These are phyloP conservation scores for Protomyces inundatus DNA, from an alignment of 1,139 yeast genomes.

Conservation along the genomic window DNA sequence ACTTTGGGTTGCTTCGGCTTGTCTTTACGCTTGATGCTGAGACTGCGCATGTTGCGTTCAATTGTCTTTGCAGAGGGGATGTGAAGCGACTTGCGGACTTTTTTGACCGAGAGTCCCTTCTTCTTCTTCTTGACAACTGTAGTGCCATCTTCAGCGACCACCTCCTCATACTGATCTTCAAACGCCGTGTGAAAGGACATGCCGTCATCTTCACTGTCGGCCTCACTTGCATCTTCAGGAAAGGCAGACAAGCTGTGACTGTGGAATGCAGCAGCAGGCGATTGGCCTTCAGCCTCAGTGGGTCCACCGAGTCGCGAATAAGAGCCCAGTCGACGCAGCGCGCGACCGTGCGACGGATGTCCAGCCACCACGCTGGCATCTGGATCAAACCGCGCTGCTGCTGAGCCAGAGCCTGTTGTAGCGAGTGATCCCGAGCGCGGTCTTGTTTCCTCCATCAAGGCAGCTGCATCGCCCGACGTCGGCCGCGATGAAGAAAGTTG, in stretches of 20 bases:
- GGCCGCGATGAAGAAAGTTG: neutral
- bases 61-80: constrained; percentile 23
- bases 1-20: neutral
- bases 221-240: constrained; percentile 7
- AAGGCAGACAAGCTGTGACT: neutral
- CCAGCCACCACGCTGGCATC: neutral
- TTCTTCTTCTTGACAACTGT: constrained; percentile 20
- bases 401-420: neutral
- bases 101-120: constrained; percentile 15
- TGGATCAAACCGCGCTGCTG: neutral
- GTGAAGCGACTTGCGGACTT: constrained; percentile 17
- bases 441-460: neutral
- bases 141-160: constrained; percentile 13
- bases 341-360: neutral
- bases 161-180: constrained; percentile 18
- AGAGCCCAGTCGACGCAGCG: neutral
- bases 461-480: neutral
- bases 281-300: neutral
- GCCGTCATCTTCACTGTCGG: constrained; percentile 7
- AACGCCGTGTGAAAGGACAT: constrained; percentile 20
- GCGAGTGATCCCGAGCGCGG: neutral
- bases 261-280: neutral
- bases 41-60: constrained; percentile 19
- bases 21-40: constrained; percentile 19
- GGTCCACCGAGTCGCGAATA: neutral